Base-by-base conservation (phyloP, 345 rosid genomes). In the Camelina sativa region DNA sequence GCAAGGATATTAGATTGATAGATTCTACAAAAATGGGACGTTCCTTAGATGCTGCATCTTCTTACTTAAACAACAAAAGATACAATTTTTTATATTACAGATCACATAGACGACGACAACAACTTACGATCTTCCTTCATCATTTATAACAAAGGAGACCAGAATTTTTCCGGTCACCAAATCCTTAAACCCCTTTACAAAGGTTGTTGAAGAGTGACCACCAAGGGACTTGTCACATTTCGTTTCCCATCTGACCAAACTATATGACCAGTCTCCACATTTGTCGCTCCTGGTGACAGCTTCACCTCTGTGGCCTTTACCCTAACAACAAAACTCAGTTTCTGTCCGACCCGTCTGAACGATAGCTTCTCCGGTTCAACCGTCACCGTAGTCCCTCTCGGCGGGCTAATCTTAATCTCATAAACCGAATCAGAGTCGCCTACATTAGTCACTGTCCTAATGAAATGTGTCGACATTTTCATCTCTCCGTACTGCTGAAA, bases 201-300 rank as follows among this genome's bases (percentile, higher is more conserved):
- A 80, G 97, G 96, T 67, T 91, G 97, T 82, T 95, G 99, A 89
- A 95, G 78, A 71, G 99, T 91, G 58, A 90, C 91, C 12, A 90
- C 84, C 60, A 95, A 66, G 16, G 97, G 96, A 76, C 97, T 95
- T 5, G 88, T 86, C 52, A 90, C 97, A 68, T 69, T 72, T 62
- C 86, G 96, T 83, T 87, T 89, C 58, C 90, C 97, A 12, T 95
- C 96, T 4, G 94, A 88, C 99, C 98, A 92, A 6, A 83, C 77
- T 43, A 95, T 74, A 11, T 90, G 81, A 57, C 97, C 99, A 43
- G 86, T 87, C 82, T 82, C 85, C 65, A 81, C 77, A 67, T 54
- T 88, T 30, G 86, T 84, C 32, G 82, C 82, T 40, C 89, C 96
- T 0, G 89, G 80, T 23, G 87, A 77, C 69, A 92, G 82, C 69